Evolutionary conservation across 1,284 basidiomycete genomes (phyloP), one percentile per base, ranked within the genome.

Genomic region (Cryptococcus jaspeensis): DNA sequence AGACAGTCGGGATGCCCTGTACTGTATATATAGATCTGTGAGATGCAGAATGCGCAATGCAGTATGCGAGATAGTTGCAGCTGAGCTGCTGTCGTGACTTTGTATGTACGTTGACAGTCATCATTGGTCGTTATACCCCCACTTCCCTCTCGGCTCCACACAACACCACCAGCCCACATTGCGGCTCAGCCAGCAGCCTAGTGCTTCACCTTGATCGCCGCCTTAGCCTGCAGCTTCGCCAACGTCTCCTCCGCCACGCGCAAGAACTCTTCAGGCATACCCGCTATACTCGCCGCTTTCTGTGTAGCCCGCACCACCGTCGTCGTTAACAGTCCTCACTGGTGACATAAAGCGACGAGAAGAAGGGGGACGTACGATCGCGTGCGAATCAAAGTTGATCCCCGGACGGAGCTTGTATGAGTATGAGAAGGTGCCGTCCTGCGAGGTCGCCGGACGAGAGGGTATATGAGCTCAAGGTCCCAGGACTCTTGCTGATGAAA

Each of bases 371-470:
- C 75, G 64, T 51, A 76, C 90, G 40, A 99, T 79, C 0, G 93
- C 95, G 69, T 97, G 93, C 54, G 93, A 96, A 65, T 95, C 83
- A 50, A 87, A 83, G 74, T 96, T 98, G 52, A 98, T 85, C 0
- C 95, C 95, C 3, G 86, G 85, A 48, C 81, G 81, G 43, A 98
- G 76, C 22, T 82, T 82, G 70, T 98, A 93, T 3, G 89, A 87
- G 72, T 95, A 99, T 0, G 87, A 79, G 69, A 95, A 91, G 53
- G 83, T 84, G 11, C 82, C 84, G 64, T 87, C 84, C 88, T 73
- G 20, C 7, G 28, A 20, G 25, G 22, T 23, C 11, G 32, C 3
- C 41, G 40, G 11, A 32, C n/a, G 25, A 20, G 38, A 18, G 28
- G 5, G 28, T 4, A 9, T 32, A 9, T 88, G 60, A 9, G 49